Percentiles rank a stretch among this genome's conserved stretches.
These are phyloP conservation scores for Volvox carteri DNA, from an alignment of 163 green algal genomes.

Conservation along the genomic window DNA sequence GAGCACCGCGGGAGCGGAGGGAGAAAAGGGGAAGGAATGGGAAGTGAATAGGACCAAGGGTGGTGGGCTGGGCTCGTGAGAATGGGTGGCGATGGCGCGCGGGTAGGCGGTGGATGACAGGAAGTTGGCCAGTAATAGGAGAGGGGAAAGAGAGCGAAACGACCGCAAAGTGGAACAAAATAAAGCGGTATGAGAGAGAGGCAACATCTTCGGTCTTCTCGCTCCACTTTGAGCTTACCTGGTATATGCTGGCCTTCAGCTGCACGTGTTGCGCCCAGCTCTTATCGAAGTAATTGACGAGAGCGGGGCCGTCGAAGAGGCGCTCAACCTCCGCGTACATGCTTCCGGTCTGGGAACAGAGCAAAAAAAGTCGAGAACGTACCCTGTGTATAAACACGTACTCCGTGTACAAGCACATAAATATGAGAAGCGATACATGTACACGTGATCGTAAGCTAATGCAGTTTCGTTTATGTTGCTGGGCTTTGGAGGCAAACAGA, in stretches of 20 bases:
- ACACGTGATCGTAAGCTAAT: too few species aligned
- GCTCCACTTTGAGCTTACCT: conserved; percentile 3
- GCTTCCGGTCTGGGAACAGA: conserved; percentile 63
- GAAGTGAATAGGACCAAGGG: too few species aligned
- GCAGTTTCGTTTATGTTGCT: too few species aligned
- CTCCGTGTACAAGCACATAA: too few species aligned
- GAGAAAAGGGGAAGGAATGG: background rate
- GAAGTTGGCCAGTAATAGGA: too few species aligned
- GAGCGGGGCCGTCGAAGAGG: conserved; percentile 69
- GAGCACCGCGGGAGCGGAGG: background rate
- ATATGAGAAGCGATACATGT: too few species aligned
- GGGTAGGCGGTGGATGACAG: too few species aligned
- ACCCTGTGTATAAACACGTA: too few species aligned
- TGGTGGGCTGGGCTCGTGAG: too few species aligned
- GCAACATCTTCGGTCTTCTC: conserved; percentile 57
- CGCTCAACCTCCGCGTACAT: conserved; percentile 78
- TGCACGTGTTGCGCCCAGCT: conserved; percentile 62
- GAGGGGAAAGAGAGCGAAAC: background rate
- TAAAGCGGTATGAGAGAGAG: background rate
- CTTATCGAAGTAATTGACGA: conserved; percentile 83
- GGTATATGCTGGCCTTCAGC: conserved; percentile 54
- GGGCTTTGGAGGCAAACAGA: too few species aligned
- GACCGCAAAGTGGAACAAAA: background rate
- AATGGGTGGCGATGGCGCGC: too few species aligned
- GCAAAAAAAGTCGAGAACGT: too few species aligned